Conservation (phyloP, 768 basidiomycete species). For the Termitomyces eurrhizus region DNA sequence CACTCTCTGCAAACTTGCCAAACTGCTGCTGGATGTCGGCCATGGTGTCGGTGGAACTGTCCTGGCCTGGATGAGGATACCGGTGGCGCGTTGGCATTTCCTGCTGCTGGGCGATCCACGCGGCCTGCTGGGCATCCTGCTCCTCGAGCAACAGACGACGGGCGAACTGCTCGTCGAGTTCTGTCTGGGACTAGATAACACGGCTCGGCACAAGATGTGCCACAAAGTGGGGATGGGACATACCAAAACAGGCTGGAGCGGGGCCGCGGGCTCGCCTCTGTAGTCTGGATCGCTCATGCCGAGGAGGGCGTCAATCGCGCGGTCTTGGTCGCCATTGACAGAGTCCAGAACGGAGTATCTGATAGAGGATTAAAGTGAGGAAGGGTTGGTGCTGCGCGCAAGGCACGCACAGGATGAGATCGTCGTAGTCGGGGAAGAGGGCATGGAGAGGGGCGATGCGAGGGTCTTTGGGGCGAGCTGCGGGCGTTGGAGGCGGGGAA, state of each 20-base stretch:
- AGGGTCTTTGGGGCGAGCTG: slow-evolving; percentile 31
- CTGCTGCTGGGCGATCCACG: slow-evolving; percentile 28
- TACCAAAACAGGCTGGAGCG: neutral
- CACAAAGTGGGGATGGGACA: neutral
- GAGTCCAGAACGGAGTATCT: slow-evolving; percentile 73
- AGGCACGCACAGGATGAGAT: slow-evolving; percentile 56
- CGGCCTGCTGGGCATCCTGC: slow-evolving; percentile 35
- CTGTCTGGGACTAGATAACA: slow-evolving; percentile 47
- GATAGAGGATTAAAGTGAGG: neutral
- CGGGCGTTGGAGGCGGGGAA: neutral
- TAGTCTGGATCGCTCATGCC: slow-evolving; percentile 87
- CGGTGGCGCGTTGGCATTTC: slow-evolving; percentile 1
- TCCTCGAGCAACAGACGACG: slow-evolving; percentile 68
- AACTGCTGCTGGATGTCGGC: slow-evolving; percentile 73
- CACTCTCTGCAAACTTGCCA: slow-evolving; percentile 75
- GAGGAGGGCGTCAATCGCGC: slow-evolving; percentile 71
- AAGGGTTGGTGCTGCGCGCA: too few relatives aligned
- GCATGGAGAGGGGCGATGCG: slow-evolving; percentile 51
- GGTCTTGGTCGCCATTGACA: slow-evolving; percentile 65
- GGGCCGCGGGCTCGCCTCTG: slow-evolving; percentile 37
- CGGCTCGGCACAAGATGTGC: too few relatives aligned
- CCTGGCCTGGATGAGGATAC: neutral
- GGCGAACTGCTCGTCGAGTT: slow-evolving; percentile 78
- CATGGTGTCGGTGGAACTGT: slow-evolving; percentile 42
- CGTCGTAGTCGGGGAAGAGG: slow-evolving; percentile 83